Conservation (phyloP, 768 basidiomycete species). For the Mycena floridula region DNA sequence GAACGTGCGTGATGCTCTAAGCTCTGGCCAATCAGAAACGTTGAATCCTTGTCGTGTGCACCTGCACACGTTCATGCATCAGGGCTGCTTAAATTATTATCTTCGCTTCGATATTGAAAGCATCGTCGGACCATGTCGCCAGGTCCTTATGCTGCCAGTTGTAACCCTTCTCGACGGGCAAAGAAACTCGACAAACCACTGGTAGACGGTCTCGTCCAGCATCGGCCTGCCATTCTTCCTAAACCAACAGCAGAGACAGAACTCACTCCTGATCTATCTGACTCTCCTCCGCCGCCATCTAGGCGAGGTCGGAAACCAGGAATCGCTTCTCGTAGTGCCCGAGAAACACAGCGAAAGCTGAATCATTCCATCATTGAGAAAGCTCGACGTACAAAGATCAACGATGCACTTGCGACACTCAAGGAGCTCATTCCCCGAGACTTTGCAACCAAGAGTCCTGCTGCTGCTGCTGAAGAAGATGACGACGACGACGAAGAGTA, state of each 20-base stretch:
- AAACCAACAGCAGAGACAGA: conserved; percentile 12
- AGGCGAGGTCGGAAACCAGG: conserved; percentile 75
- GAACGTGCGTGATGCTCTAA: too few species aligned
- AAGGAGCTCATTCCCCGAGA: conserved; percentile 70
- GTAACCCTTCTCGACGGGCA: too few species aligned
- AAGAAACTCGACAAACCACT: too few species aligned
- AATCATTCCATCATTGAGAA: conserved; percentile 97
- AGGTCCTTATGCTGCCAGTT: too few species aligned
- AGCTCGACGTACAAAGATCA: conserved; percentile 91
- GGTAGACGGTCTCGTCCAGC: too few species aligned
- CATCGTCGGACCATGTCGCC: too few species aligned
- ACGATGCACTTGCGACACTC: conserved; percentile 77
- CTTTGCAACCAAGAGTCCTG: conserved; percentile 25
- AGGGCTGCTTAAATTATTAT: too few species aligned
- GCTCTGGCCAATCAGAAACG: too few species aligned
- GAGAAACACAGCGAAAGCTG: conserved; percentile 84
- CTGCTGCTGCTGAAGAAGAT: conserved; percentile 30
- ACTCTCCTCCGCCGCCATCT: conserved; percentile 18
- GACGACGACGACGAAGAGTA: conserved; percentile 28
- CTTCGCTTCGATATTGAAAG: too few species aligned
- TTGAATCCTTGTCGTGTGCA: too few species aligned
- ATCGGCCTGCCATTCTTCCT: conserved; percentile 4
- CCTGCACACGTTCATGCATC: too few species aligned
- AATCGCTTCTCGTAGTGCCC: conserved; percentile 63
- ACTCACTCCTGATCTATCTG: conserved; percentile 11